Evolutionary conservation across 208 protist species (phyloP).

Genomic region (Angomonas ambiguus): DNA sequence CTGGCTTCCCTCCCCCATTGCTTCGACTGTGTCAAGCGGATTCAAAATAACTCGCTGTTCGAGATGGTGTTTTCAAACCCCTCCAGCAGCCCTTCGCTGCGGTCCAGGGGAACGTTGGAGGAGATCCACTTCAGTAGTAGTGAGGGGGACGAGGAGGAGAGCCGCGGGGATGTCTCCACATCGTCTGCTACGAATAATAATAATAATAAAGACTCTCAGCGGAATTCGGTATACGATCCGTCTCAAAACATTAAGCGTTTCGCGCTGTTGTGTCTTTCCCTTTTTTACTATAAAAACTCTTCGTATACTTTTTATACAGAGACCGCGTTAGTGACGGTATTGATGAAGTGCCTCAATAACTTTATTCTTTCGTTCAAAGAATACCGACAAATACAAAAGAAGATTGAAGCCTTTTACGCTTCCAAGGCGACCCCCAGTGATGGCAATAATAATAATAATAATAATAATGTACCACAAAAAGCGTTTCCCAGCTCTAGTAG

Average conservation of each 20-base stretch:
- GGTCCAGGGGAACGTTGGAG: neutral
- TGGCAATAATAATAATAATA: neutral
- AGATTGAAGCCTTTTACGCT: neutral
- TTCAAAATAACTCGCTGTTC: neutral
- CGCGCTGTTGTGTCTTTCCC: neutral
- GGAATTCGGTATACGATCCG: neutral
- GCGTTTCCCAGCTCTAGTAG: no score
- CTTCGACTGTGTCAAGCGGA: neutral
- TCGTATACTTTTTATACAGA: neutral
- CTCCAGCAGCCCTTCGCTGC: neutral
- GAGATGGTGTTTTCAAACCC: neutral
- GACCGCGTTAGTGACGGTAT: neutral
- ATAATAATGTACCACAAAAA: neutral
- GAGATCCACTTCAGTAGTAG: neutral
- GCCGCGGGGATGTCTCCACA: neutral
- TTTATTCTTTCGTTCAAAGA: slow-evolving; percentile 2
- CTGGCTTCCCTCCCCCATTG: neutral
- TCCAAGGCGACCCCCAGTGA: neutral
- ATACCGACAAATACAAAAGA: neutral
- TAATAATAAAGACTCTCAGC: neutral
- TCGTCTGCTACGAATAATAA: neutral
- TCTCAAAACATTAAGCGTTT: neutral
- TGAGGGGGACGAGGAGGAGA: neutral
- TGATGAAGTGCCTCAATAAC: neutral
- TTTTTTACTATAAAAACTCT: neutral